Evolutionary conservation across 2,329 filamentous ascomycete genomes (phyloP).

Genomic region (Neopestalotiopsis clavispora): DNA sequence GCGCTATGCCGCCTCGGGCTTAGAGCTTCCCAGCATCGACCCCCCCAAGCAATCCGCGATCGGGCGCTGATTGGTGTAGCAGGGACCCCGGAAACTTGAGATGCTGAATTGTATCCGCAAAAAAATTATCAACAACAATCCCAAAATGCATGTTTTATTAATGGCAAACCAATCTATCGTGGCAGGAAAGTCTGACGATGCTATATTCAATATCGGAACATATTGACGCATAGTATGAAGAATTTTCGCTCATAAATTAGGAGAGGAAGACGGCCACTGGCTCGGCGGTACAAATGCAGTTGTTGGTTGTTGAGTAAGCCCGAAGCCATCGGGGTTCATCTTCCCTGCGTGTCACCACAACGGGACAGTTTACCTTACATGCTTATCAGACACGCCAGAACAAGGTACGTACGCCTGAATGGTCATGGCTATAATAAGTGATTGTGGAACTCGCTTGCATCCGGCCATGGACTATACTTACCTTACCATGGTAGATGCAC

Average conservation of each 20-base stretch:
- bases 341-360: not conserved
- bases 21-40: conserved; percentile 12
- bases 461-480: not conserved
- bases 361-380: not conserved
- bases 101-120: conserved; percentile 2
- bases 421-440: not conserved
- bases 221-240: not conserved
- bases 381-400: not conserved
- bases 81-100: conserved; percentile 4
- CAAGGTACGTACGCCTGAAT: not conserved
- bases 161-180: not conserved
- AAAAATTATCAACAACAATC: conserved; percentile 13
- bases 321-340: not conserved
- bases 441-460: not conserved
- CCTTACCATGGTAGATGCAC: not conserved
- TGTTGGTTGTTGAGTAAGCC: conserved; percentile 2
- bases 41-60: conserved; percentile 37
- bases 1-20: conserved; percentile 2
- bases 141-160: not conserved
- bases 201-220: not conserved
- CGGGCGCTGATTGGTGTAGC: conserved; percentile 31
- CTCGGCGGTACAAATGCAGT: not conserved
- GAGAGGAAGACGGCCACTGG: not conserved
- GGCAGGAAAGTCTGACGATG: not conserved
- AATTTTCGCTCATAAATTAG: not conserved